Evolutionary conservation across 257 asterid genomes (phyloP).

Genomic region (Anisodus acutangulus): DNA sequence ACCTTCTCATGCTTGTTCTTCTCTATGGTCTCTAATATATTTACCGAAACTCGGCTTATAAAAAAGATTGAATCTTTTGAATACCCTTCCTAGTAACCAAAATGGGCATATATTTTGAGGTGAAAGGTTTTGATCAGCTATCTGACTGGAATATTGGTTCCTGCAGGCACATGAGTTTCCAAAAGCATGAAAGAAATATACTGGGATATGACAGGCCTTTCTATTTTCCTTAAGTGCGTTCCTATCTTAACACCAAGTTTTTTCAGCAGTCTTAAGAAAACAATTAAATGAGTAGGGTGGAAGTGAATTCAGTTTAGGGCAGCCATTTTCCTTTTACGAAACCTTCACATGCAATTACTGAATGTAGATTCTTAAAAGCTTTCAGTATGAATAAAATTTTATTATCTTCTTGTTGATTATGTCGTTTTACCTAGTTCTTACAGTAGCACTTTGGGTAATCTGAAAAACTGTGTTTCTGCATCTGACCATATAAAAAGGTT

Average conservation of each 20-base stretch:
- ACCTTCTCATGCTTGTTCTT: conserved; percentile 20
- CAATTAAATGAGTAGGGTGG: conserved; percentile 34
- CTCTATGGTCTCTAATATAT: conserved; percentile 1
- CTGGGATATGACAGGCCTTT: conserved; percentile 73
- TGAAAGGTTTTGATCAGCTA: conserved; percentile 51
- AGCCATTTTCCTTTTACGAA: background rate
- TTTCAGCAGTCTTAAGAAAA: conserved; percentile 37
- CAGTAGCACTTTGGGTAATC: background rate
- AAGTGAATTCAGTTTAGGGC: conserved; percentile 21
- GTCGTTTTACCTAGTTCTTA: background rate
- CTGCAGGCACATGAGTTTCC: conserved; percentile 99
- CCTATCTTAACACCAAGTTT: conserved; percentile 28
- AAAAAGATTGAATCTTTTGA: conserved; percentile 1
- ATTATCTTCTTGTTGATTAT: background rate
- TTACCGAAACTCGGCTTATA: background rate
- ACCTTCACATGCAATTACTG: conserved; percentile 22
- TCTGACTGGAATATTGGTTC: conserved; percentile 88
- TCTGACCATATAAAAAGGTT: conserved; percentile 6
- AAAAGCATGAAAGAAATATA: conserved; percentile 76
- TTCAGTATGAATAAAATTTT: background rate
- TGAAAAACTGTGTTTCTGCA: background rate
- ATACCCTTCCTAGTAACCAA: conserved; percentile 33
- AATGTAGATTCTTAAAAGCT: background rate
- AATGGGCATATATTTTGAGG: conserved; percentile 37
- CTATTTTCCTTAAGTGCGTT: conserved; percentile 52